Evolutionary conservation across 192 early-diverging fungal species (phyloP), one percentile per base, ranked within the genome.

Genomic region (Entomortierella beljakovae): DNA sequence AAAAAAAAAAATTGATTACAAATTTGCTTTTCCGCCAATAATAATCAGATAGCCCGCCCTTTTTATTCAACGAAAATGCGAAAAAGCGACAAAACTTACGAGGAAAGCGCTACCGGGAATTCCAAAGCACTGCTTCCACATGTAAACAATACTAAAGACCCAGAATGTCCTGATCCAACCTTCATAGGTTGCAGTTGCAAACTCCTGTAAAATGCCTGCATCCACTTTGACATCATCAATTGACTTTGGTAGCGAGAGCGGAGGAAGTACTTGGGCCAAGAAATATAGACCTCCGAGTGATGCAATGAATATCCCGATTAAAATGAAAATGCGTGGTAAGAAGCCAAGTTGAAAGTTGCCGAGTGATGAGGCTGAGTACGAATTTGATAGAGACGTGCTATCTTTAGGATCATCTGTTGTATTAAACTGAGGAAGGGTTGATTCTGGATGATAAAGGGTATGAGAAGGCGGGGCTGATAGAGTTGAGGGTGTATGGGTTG

Each of bases 61-160:
- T 54, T 31, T 69, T 60, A 10, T 69, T 54, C 29, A 18, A 26
- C 29, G 1, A 32, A 57, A 57, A 57, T 57, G 5, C 53, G 25
- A 7, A 54, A 54, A 54, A 50, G 29, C 23, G 10, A 18, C 22
- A 1, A 35, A 60, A 0, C 2, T 64, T 82, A 82, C 81, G 56
- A 88, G 58, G 22, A 88, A 80, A 9, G 86, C 80, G 29, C 83
- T 83, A n/a, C 87, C 87, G 26, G 87, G 87, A 40, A 88, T 82
- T 37, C 85, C 85, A 80, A 86, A 88, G 28, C 80, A 82, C 57
- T 88, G 87, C 35, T 88, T 84, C 87, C 87, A 88, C 20, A 88
- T 59, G 59, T 88, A 88, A 10, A 88, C 62, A 2, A 79, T 64
- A 7, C 76, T 69, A 62, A 86, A 84, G 6, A 86, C 82, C 65